Evolutionary conservation across 75 land plant genomes (phyloP), one percentile per base, ranked within the genome.

Genomic region (Larix kaempferi): DNA sequence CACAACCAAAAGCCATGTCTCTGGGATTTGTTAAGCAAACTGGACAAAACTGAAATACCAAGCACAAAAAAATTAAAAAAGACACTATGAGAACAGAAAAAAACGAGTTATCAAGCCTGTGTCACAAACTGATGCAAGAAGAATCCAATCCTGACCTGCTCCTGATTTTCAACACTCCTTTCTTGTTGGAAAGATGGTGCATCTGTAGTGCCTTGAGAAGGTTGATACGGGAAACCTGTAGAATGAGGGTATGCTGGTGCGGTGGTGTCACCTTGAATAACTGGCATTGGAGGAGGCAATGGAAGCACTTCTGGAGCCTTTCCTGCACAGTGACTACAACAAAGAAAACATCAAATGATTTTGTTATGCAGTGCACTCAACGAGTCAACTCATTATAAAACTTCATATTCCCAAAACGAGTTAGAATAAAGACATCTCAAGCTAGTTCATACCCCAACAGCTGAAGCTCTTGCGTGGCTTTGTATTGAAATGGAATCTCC

Each of bases 401-500:
- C 15, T 55, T n/a, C 58, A 25, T 26, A 44, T 49, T 16, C 25
- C 3, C 14, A 2, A 74, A 55, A 17, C 1, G 15, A 10, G 52
- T 54, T 27, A 54, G 22, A 69, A 41, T 67, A 44, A 39, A 41
- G 12, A 69, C 52, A 21, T 19, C 4, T 69, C 54, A 49, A 10
- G 10, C 54, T 11, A 49, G 54, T 96, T 86, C 78, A 80, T 79
- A 87, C 89, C 90, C 89, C 29, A 88, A 75, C 25, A 88, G n/a
- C 3, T 77, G 77, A n/a, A 90, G 75, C 74, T 94, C 93, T 1
- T 80, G 41, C 1, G 85, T 71, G 41, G 98, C 98, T 86, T 83
- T 91, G 78, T 90, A 93, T 57, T 94, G 98, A 49, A 85, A n/a
- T 15, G 98, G 98, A n/a, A 91, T 83, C 84, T 95, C 98, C 98